Conservation (phyloP, 2,329 filamentous ascomycete species). For the Diplodia sapinea region DNA sequence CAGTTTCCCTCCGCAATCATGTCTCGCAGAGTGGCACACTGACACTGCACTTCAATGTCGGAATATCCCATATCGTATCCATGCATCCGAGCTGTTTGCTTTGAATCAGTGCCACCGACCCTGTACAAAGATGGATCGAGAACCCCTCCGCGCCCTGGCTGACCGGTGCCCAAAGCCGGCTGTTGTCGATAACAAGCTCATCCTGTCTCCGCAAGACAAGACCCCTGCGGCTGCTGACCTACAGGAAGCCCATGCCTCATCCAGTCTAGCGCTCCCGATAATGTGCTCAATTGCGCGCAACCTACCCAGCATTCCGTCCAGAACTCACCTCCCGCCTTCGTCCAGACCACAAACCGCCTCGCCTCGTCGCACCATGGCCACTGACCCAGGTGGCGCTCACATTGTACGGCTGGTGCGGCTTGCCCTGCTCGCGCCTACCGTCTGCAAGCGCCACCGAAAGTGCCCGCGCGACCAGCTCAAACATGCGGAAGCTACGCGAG, state of each 20-base stretch:
- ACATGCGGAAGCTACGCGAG: neutral
- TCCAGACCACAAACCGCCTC: neutral
- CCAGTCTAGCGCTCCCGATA: slow-evolving; percentile 17
- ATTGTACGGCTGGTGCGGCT: neutral
- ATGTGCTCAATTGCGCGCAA: slow-evolving; percentile 33
- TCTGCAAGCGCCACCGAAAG: slow-evolving; percentile 3
- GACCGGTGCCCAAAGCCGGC: neutral
- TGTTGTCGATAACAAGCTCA: slow-evolving; percentile 21
- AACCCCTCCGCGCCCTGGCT: neutral
- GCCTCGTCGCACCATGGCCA: slow-evolving; percentile 15
- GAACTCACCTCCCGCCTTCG: slow-evolving; percentile 19
- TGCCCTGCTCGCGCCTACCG: neutral
- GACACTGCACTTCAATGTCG: neutral
- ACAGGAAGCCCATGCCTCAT: neutral
- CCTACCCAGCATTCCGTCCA: slow-evolving; percentile 16
- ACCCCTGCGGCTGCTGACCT: slow-evolving; percentile 9
- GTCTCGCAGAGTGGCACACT: neutral
- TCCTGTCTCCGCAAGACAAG: slow-evolving; percentile 10
- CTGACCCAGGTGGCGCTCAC: slow-evolving; percentile 13
- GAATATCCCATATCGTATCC: no score
- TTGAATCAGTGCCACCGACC: no score
- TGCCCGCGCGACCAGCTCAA: neutral
- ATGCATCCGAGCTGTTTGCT: no score
- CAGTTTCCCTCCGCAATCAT: neutral
- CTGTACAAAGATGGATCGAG: no score